Base-by-base conservation (phyloP, 2,329 filamentous ascomycete genomes). In the Herpotrichia juniperi region DNA sequence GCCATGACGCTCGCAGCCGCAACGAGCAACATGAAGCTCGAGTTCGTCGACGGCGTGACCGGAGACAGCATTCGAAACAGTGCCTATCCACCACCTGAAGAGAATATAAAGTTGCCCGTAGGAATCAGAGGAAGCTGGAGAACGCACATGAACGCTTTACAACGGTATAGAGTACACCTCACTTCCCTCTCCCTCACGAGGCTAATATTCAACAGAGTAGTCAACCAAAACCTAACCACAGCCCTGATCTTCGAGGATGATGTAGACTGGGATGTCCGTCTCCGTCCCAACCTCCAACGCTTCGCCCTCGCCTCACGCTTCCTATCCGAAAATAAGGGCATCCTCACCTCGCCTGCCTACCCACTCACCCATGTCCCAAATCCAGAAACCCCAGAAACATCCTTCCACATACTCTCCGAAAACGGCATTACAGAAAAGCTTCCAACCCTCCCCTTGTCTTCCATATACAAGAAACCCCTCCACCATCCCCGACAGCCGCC, bases 1-100 rank as follows among this genome's bases (percentile, higher is more conserved):
- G 74, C 77, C 10, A 78, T 84, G 64, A 71, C 74, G 0, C 69
- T 83, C 6, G 76, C 79, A 2, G 79, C 79, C 2, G 75, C 77
- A 2, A 69, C 81, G 2, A 80, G 74, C 35, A 76, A 77, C 26
- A 66, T 85, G 21, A 66, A 75, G 2, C 64, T 84, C 34, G 76
- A 77, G 1, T 84, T 78, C 57, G 61, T 81, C 1, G 75, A 81
- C 30, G 82, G 81, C 6, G 72, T 82, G 0, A 71, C 71, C 7
- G 78, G 78, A 25, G 64, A 59, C 4, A 62, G 58, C 34, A 69
- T 69, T 53, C 51, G 57, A 8, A 48, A 63, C 17, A 68, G 56
- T 37, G 66, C 64, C 6, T 69, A 69, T 40, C 66, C 66, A 21
- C 66, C 64, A 21, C 66, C 66, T 19, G 48, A 59, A 14, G 64